These are phyloP conservation scores for Scheffersomyces titani DNA, from an alignment of 1,139 yeast genomes.

Conservation along the genomic window DNA sequence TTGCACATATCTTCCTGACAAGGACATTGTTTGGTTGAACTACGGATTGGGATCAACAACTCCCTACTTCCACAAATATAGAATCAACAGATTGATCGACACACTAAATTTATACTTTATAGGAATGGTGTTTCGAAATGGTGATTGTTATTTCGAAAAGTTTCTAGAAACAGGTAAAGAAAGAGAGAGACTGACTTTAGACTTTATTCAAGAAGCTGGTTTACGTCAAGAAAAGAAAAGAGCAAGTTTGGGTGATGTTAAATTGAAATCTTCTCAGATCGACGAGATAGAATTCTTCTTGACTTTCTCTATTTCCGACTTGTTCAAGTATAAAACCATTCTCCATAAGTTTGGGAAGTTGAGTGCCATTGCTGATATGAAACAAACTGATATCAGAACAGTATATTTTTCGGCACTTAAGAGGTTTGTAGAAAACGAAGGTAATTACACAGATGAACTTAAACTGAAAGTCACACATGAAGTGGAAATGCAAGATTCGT, in stretches of 20 bases:
- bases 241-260: slow-evolving; percentile 23
- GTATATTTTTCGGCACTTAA: slow-evolving; percentile 8
- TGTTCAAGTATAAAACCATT: slow-evolving; percentile 30
- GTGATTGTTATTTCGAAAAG: slow-evolving; percentile 41
- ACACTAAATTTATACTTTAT: slow-evolving; percentile 49
- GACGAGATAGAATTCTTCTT: slow-evolving; percentile 59
- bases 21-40: slow-evolving; percentile 38
- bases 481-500: not conserved
- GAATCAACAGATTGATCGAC: slow-evolving; percentile 50
- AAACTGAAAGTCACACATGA: not conserved
- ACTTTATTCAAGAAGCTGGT: slow-evolving; percentile 28
- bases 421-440: not conserved
- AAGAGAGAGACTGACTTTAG: slow-evolving; percentile 30
- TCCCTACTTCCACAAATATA: slow-evolving; percentile 35
- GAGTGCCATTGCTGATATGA: slow-evolving; percentile 42
- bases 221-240: slow-evolving; percentile 18
- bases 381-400: slow-evolving; percentile 41
- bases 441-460: not conserved
- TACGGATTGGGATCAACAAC: slow-evolving; percentile 30
- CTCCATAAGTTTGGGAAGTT: slow-evolving; percentile 46
- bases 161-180: slow-evolving; percentile 27
- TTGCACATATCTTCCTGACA: slow-evolving; percentile 39
- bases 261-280: slow-evolving; percentile 26
- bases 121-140: slow-evolving; percentile 31
- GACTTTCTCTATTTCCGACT: slow-evolving; percentile 52